Conservation (phyloP, 768 basidiomycete genomes). For the Leccinellum rugosiceps region DNA sequence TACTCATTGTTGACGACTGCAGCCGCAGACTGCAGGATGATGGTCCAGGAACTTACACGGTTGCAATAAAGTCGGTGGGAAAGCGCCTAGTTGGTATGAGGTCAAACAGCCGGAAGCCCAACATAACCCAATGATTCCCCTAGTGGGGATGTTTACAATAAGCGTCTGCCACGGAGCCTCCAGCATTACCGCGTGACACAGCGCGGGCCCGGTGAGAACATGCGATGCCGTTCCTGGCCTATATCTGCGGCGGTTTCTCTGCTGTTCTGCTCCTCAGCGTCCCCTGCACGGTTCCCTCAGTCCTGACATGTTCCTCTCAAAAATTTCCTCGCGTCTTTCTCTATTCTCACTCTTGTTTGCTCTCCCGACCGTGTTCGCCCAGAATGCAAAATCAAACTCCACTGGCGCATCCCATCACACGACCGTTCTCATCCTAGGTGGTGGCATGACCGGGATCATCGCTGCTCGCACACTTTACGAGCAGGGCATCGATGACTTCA, state of each 20-base stretch:
- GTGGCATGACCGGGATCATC: conserved; percentile 62
- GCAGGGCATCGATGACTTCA: conserved; percentile 51
- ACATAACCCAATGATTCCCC: neutral
- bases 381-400: neutral
- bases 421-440: conserved; percentile 58
- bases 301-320: conserved; percentile 13
- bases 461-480: conserved; percentile 58
- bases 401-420: conserved; percentile 11
- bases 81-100: too few relatives aligned
- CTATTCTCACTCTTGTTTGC: conserved; percentile 4
- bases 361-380: conserved; percentile 1
- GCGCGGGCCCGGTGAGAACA: neutral
- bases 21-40: too few relatives aligned
- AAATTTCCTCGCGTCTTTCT: neutral
- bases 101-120: neutral
- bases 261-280: neutral
- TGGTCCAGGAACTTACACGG: too few relatives aligned
- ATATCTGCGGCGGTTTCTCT: neutral
- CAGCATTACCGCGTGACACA: neutral
- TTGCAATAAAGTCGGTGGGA: too few relatives aligned
- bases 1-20: too few relatives aligned
- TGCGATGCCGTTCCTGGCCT: neutral
- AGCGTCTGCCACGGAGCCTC: neutral
- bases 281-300: neutral
- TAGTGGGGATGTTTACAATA: neutral